A percentile compares a stretch with the other conserved stretches of the same genome.
Conservation (phyloP, 208 protist genomes). For the Leishmania turanica region DNA sequence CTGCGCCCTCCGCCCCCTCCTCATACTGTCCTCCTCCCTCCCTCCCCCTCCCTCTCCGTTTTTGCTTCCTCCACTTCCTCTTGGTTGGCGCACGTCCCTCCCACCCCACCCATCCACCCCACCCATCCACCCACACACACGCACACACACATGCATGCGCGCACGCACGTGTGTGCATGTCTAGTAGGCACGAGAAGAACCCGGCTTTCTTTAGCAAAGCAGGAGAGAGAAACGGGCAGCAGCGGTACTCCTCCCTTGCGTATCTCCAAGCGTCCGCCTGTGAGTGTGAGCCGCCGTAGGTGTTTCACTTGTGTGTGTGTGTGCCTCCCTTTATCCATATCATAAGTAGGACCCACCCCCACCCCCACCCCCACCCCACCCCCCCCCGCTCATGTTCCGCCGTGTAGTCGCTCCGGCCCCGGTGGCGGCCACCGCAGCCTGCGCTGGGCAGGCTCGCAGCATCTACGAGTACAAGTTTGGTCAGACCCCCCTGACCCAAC, state of each 20-base stretch:
- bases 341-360: neutral
- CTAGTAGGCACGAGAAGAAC: neutral
- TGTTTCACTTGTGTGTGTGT: neutral
- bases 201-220: neutral
- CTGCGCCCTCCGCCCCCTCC: neutral
- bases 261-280: neutral
- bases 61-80: neutral
- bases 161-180: neutral
- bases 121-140: neutral
- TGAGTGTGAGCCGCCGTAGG: neutral
- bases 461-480: slow-evolving; percentile 87
- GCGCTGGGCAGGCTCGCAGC: slow-evolving; percentile 37
- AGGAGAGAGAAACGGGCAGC: neutral
- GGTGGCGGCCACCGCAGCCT: slow-evolving; percentile 23
- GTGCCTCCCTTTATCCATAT: neutral
- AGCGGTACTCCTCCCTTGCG: neutral
- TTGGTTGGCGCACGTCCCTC: neutral
- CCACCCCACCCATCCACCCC: neutral
- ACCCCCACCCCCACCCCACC: neutral
- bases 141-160: slow-evolving; percentile 7
- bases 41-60: neutral
- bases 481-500: slow-evolving; percentile 55
- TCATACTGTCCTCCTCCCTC: neutral
- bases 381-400: slow-evolving; percentile 45
- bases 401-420: slow-evolving; percentile 34